phyloP scores from a whole-genome alignment of 1,139 yeast genomes.

The Wickerhamomyces sp. region DNA sequence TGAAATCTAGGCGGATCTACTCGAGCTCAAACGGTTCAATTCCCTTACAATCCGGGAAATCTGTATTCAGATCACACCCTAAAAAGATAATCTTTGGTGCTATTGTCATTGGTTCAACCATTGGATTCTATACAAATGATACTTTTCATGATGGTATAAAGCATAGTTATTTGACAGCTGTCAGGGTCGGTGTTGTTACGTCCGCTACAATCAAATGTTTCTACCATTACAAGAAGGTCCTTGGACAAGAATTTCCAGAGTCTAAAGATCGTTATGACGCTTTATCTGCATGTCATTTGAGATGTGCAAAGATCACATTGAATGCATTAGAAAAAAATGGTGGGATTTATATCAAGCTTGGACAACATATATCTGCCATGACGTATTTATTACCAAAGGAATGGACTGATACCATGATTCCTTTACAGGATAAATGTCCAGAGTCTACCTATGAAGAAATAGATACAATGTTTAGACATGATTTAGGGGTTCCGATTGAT shows the following conservation, averaged over 20 bases:
- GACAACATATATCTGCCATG: slow-evolving; percentile 91
- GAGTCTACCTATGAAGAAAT: slow-evolving; percentile 69
- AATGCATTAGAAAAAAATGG: slow-evolving; percentile 81
- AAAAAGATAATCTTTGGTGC: slow-evolving; percentile 8
- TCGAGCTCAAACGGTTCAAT: neutral
- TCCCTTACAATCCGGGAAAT: neutral
- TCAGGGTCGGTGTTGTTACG: slow-evolving; percentile 60
- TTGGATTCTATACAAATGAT: slow-evolving; percentile 33
- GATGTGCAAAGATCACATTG: slow-evolving; percentile 76
- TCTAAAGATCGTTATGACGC: slow-evolving; percentile 50
- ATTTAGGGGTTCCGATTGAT: slow-evolving; percentile 57
- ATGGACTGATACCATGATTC: slow-evolving; percentile 95
- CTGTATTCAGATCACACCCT: neutral
- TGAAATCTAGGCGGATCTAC: neutral
- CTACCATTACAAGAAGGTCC: slow-evolving; percentile 53
- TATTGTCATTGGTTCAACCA: slow-evolving; percentile 7
- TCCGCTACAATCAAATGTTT: slow-evolving; percentile 62
- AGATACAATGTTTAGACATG: slow-evolving; percentile 56
- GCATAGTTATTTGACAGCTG: slow-evolving; percentile 35
- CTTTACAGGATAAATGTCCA: slow-evolving; percentile 90
- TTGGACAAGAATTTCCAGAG: slow-evolving; percentile 41
- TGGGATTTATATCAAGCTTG: slow-evolving; percentile 88
- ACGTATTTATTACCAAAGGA: slow-evolving; percentile 86
- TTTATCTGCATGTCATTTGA: slow-evolving; percentile 57
- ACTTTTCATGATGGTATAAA: slow-evolving; percentile 30